Conservation (phyloP, 129 eudicot species). For the Centella asiatica region DNA sequence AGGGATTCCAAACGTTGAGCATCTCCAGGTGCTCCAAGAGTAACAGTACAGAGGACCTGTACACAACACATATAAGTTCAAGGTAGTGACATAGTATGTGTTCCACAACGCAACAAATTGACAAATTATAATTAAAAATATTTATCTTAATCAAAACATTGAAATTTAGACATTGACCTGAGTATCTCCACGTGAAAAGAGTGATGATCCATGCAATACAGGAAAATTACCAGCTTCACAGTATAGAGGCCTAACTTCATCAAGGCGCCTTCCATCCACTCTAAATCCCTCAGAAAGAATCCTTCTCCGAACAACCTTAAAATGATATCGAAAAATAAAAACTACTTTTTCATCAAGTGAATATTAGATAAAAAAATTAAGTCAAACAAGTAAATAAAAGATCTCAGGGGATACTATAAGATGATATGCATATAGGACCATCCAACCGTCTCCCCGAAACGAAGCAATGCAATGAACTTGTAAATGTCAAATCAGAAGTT, state of each 20-base stretch:
- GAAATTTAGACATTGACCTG: slow-evolving; percentile 38
- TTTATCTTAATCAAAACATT: background rate
- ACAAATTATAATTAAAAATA: background rate
- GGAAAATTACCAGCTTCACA: slow-evolving; percentile 92
- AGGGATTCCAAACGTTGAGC: slow-evolving; percentile 85
- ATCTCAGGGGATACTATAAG: too few relatives aligned
- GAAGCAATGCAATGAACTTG: background rate
- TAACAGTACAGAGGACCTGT: slow-evolving; percentile 86
- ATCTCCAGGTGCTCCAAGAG: slow-evolving; percentile 93
- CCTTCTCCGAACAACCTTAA: slow-evolving; percentile 71
- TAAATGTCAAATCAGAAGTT: background rate
- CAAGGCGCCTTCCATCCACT: slow-evolving; percentile 88
- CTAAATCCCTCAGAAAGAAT: slow-evolving; percentile 67
- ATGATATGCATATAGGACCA: too few relatives aligned
- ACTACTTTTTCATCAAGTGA: too few relatives aligned
- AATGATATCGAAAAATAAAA: too few relatives aligned
- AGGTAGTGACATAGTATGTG: too few relatives aligned
- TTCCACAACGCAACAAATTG: background rate
- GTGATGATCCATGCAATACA: slow-evolving; percentile 78
- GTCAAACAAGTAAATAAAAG: too few relatives aligned
- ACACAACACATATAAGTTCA: too few relatives aligned
- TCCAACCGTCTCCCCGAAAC: background rate
- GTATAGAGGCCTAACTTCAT: slow-evolving; percentile 84
- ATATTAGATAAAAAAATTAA: too few relatives aligned
- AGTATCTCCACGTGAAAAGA: slow-evolving; percentile 90